Conservation (phyloP, 164 flowering plant species). For the Berberis vulgaris region DNA sequence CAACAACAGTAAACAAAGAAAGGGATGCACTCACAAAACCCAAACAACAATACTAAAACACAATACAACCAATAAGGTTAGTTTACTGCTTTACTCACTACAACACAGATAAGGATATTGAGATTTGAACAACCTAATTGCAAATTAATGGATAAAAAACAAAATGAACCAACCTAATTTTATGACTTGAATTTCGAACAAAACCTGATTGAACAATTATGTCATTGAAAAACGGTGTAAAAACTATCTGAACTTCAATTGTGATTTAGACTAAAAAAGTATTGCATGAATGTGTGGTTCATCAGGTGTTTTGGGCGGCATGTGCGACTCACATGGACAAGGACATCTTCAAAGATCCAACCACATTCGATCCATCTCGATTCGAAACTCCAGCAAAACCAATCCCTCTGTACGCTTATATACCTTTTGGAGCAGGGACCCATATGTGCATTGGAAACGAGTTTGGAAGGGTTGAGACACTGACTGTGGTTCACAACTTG, state of each 20-base stretch:
- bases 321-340: slow-evolving; percentile 15
- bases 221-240: neutral
- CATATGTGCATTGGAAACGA: slow-evolving; percentile 17
- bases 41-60: too few species aligned
- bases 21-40: too few species aligned
- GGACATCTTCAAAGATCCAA: slow-evolving; percentile 12
- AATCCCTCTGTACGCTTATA: slow-evolving; percentile 14
- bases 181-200: too few species aligned
- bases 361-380: slow-evolving; percentile 13
- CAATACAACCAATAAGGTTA: too few species aligned
- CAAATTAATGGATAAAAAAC: too few species aligned
- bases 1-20: too few species aligned
- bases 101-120: too few species aligned
- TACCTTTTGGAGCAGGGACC: slow-evolving; percentile 20
- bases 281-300: neutral
- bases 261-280: neutral
- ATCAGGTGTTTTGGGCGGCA: slow-evolving; percentile 17
- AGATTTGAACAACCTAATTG: too few species aligned
- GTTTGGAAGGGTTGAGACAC: slow-evolving; percentile 11
- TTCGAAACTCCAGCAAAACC: slow-evolving; percentile 13
- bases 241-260: neutral
- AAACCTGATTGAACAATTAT: too few species aligned
- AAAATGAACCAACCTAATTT: too few species aligned
- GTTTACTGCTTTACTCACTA: too few species aligned
- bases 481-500: slow-evolving; percentile 13